Evolutionary conservation across 176 grass and related monocot species (phyloP).

Genomic region (Oryza officinalis): DNA sequence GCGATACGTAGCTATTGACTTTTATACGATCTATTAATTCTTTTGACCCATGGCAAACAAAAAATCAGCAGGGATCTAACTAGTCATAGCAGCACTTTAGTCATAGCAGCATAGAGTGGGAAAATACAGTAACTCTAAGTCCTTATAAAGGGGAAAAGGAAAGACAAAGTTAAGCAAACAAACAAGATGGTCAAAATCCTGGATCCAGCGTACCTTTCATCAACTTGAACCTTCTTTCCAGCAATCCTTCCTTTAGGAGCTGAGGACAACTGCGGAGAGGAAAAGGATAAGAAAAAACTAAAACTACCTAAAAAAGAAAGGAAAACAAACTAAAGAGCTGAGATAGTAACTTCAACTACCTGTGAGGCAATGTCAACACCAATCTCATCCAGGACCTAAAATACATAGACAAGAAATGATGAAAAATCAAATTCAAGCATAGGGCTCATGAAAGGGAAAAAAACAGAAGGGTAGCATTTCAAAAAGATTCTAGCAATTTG

Average conservation of each 20-base stretch:
- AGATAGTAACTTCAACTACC: conserved; percentile 47
- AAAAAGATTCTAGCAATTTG: neutral
- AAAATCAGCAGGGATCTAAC: conserved; percentile 17
- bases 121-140: neutral
- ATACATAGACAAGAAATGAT: conserved; percentile 41
- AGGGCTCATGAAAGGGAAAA: conserved; percentile 3
- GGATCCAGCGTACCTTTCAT: conserved; percentile 66
- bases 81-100: neutral
- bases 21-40: conserved; percentile 2
- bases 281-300: conserved; percentile 4
- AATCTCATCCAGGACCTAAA: conserved; percentile 97
- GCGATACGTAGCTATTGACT: neutral
- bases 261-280: conserved; percentile 67
- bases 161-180: conserved; percentile 6
- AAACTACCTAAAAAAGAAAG: conserved; percentile 18
- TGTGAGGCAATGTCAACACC: conserved; percentile 92
- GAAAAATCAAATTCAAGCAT: conserved; percentile 22
- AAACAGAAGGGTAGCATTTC: neutral
- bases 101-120: conserved; percentile 21
- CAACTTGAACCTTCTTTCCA: conserved; percentile 71
- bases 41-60: conserved; percentile 2
- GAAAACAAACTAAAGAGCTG: conserved; percentile 19
- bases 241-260: conserved; percentile 88
- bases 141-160: neutral
- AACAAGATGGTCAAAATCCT: neutral